A percentile compares a stretch with the other conserved stretches of the same genome.
These are phyloP conservation scores for Carallia pectinifolia DNA, from an alignment of 345 rosid genomes.

Conservation along the genomic window DNA sequence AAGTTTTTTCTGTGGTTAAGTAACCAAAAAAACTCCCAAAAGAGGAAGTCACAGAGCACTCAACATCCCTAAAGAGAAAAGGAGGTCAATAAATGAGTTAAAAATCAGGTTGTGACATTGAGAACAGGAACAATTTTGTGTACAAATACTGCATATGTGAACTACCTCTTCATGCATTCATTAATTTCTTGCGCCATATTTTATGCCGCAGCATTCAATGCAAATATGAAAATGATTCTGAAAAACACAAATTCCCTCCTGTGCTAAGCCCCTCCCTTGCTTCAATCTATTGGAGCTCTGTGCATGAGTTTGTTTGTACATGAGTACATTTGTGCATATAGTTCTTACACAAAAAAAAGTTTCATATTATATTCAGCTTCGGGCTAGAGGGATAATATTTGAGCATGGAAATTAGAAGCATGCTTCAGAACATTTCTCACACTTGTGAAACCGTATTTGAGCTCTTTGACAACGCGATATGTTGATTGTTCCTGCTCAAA, in stretches of 20 bases:
- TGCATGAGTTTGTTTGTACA: too few species aligned
- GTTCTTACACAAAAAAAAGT: too few species aligned
- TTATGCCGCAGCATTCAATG: too few species aligned
- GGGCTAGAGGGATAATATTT: too few species aligned
- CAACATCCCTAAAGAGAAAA: slow-evolving; percentile 53
- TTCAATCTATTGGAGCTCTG: too few species aligned
- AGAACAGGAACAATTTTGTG: not conserved
- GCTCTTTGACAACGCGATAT: slow-evolving; percentile 46
- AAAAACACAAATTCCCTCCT: too few species aligned
- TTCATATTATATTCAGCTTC: too few species aligned
- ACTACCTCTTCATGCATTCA: not conserved
- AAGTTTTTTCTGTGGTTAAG: slow-evolving; percentile 52
- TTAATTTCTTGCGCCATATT: too few species aligned
- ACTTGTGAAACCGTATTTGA: slow-evolving; percentile 48
- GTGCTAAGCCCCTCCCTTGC: too few species aligned
- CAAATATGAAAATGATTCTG: too few species aligned
- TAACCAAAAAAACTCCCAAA: slow-evolving; percentile 70
- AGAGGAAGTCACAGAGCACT: slow-evolving; percentile 71
- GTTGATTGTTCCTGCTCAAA: slow-evolving; percentile 44
- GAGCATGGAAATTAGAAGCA: not conserved
- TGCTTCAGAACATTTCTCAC: slow-evolving; percentile 26
- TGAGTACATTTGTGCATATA: too few species aligned
- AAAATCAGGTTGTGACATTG: not conserved
- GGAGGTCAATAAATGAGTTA: not conserved
- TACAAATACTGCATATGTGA: not conserved